Evolutionary conservation across 2,329 filamentous ascomycete species (phyloP), one percentile per base, ranked within the genome.

Genomic region (Triangularia verruculosa): DNA sequence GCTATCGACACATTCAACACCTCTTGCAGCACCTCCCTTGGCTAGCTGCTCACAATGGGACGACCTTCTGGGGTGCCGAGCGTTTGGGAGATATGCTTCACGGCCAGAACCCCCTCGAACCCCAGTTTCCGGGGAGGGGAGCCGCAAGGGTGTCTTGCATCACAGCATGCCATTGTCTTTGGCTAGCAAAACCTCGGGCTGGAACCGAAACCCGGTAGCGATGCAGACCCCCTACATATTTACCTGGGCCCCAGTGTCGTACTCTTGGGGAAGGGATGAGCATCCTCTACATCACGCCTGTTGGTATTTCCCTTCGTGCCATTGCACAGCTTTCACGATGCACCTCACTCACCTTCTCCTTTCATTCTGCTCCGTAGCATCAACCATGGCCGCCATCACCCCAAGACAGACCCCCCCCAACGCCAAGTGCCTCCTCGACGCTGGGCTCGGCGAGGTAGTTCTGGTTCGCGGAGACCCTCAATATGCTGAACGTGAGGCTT

Each of bases 401-500:
- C 57, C 57, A 17, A 60, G 20, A 25, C 57, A 34, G 17, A 34
- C 27, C 17, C 43, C 30, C 11, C 25, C 57, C 28, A n/a, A 27
- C 39, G 57, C 57, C 34, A 27, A 51, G 8, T 22, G 27, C 15
- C 43, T 61, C 58, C 51, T 54, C 28, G n/a, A 13, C 13, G 60
- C 61, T 32, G 51, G 28, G 32, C 25, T 52, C 52, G 55, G 57
- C 25, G 52, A 61, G 43, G 56, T 58, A 17, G 28, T 64, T 59
- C 63, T 62, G 43, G 8, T 64, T 22, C 58, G 39, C 5, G 54
- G 30, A 22, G 59, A 62, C 56, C 17, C 63, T 15, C 55, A 60
- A 15, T 65, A 65, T 25, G 63, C 12, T 15, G 54, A 55, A n/a
- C 63, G 60, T 17, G 28, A 63, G 47, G 58, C 65, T 51, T 27